Base-by-base conservation (phyloP, 352 stramenopile species). In the Aphanomyces euteiches region DNA sequence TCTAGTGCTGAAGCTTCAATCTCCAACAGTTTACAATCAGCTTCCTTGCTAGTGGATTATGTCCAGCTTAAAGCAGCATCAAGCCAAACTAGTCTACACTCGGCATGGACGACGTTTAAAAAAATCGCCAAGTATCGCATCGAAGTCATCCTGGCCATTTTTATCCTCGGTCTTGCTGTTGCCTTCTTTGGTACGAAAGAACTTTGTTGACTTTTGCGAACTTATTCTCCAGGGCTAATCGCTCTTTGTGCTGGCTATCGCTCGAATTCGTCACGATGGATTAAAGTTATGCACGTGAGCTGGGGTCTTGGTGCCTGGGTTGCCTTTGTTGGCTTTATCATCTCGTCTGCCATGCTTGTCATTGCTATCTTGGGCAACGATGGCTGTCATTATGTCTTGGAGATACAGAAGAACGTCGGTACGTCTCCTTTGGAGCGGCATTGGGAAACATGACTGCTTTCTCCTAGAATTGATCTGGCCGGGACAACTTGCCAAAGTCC, bases 351-450 rank as follows among this genome's bases (percentile, higher is more conserved):
- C 4, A 75, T 93, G 17, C 80, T 93, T 10, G 84, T 85, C 3
- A 78, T 93, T 28, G 82, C 79, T 15, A 84, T 84, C 39, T 73
- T 93, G 39, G 91, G 83, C 81, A 92, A 83, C 66, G 86, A 93
- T 54, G 81, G 79, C 12, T 93, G 86, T 72, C 84, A 85, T 56
- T 92, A 93, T 72, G 88, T 93, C 82, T 85, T 80, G 59, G 76
- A 91, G 15, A 39, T 92, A n/a, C 86, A 90, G 60, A 67, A 76
- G 7, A 80, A 93, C 56, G 78, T 41, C 81, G 81, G 38, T 93
- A 89, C 45, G 81, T 88, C 37, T 28, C 28, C 79, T 81, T 1
- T 76, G 75, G 13, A 19, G 13, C 21, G 13, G 21, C 1, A 15
- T 19, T 61, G 37, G 21, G 13, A 53, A 53, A 53, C 45, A 53